phyloP scores from a whole-genome alignment of 768 basidiomycete genomes.

The Sistotremastrum suecicum region DNA sequence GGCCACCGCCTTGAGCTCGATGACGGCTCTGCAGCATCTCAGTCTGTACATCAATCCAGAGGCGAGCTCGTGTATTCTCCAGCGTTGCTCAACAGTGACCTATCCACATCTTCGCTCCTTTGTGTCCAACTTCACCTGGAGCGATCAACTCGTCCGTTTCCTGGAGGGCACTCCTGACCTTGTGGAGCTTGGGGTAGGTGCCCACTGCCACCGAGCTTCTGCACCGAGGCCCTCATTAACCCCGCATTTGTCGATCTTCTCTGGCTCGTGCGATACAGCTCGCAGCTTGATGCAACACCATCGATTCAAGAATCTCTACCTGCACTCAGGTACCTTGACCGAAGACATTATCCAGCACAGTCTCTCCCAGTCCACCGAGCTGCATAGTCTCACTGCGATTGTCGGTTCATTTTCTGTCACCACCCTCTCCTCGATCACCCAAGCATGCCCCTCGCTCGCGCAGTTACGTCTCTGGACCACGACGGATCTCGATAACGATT shows the following conservation, averaged over 20 bases:
- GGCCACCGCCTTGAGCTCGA: constrained; percentile 37
- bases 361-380: constrained; percentile 32
- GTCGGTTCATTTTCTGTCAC: no score
- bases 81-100: constrained; percentile 2
- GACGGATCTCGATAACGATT: no score
- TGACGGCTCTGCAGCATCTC: constrained; percentile 46
- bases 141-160: constrained; percentile 43
- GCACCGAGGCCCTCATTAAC: constrained; percentile 21
- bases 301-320: constrained; percentile 47
- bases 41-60: constrained; percentile 30
- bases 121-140: constrained; percentile 46
- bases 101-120: constrained; percentile 41
- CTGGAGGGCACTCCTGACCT: constrained; percentile 41
- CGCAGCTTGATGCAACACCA: constrained; percentile 46
- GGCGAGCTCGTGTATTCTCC: constrained; percentile 27
- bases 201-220: constrained; percentile 16
- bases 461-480: no score
- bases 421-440: no score
- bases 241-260: constrained; percentile 38
- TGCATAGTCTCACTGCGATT: no score
- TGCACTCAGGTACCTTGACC: constrained; percentile 45
- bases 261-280: constrained; percentile 45
- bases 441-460: no score
- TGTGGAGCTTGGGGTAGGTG: constrained; percentile 40
- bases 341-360: constrained; percentile 35